A percentile compares a stretch with the other conserved stretches of the same genome.
Evolutionary conservation across 495 filamentous ascomycete species (phyloP).

Genomic region (Penicillium turbatum): DNA sequence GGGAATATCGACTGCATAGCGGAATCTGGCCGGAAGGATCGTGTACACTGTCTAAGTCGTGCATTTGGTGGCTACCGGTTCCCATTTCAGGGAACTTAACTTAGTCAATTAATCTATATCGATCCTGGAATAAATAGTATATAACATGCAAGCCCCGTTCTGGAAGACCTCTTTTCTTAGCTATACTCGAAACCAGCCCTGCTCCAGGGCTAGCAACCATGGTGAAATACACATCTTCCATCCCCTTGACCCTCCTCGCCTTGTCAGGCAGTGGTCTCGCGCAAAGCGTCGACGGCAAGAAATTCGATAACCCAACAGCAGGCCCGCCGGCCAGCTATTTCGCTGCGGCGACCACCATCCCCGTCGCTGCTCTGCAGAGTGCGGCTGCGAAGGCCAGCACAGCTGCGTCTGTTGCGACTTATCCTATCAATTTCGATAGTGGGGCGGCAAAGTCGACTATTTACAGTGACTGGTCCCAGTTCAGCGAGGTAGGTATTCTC

Average conservation of each 20-base stretch:
- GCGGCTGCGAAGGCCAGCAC: slow-evolving; percentile 25
- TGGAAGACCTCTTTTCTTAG: no score
- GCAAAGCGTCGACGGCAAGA: slow-evolving; percentile 22
- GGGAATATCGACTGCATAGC: no score
- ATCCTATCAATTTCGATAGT: slow-evolving; percentile 20
- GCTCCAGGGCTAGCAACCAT: no score
- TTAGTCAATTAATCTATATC: no score
- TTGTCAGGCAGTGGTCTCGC: slow-evolving; percentile 9
- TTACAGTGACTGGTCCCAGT: slow-evolving; percentile 31
- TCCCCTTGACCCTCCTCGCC: slow-evolving; percentile 9
- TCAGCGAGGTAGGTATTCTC: slow-evolving; percentile 16
- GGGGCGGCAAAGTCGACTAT: slow-evolving; percentile 25
- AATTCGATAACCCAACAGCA: slow-evolving; percentile 24
- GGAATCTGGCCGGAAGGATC: no score
- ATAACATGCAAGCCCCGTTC: no score
- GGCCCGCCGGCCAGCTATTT: slow-evolving; percentile 32
- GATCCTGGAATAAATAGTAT: no score
- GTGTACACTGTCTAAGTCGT: no score
- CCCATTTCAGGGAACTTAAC: no score
- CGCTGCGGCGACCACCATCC: slow-evolving; percentile 22
- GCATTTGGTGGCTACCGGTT: no score
- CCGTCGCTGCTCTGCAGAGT: slow-evolving; percentile 23
- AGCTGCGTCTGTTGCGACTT: slow-evolving; percentile 23
- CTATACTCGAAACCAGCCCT: no score
- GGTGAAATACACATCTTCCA: slow-evolving; percentile 2